phyloP scores from a whole-genome alignment of 352 stramenopile species.

The Pythium apleroticum region DNA sequence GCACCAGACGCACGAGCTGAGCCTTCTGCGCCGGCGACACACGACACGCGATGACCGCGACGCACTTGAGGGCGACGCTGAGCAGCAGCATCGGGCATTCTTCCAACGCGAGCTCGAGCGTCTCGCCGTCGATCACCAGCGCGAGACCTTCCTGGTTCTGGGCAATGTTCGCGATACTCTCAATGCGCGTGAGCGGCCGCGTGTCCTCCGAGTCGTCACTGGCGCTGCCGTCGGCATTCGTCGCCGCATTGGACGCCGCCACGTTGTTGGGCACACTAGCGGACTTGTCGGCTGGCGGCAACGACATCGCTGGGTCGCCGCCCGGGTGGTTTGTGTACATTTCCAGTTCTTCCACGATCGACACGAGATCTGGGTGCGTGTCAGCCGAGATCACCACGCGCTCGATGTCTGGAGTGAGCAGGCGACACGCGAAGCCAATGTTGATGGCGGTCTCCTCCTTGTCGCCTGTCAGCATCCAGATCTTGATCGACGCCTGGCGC shows the following conservation, averaged over 20 bases:
- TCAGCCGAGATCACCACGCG: slow-evolving; percentile 80
- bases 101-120: slow-evolving; percentile 72
- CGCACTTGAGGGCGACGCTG: slow-evolving; percentile 64
- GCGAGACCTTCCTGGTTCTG: slow-evolving; percentile 46
- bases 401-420: slow-evolving; percentile 93
- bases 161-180: slow-evolving; percentile 56
- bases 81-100: slow-evolving; percentile 73
- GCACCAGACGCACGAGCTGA: slow-evolving; percentile 91
- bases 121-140: slow-evolving; percentile 83
- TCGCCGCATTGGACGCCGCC: neutral
- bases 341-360: slow-evolving; percentile 68
- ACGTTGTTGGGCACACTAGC: slow-evolving; percentile 5
- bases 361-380: slow-evolving; percentile 61
- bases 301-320: slow-evolving; percentile 17
- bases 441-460: slow-evolving; percentile 96
- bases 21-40: slow-evolving; percentile 94
- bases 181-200: slow-evolving; percentile 51
- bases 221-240: slow-evolving; percentile 15
- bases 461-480: slow-evolving; percentile 95
- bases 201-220: slow-evolving; percentile 25
- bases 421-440: slow-evolving; percentile 92
- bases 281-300: slow-evolving; percentile 17
- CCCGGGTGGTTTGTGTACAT: slow-evolving; percentile 38
- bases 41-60: slow-evolving; percentile 90
- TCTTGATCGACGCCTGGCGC: slow-evolving; percentile 91